These are phyloP conservation scores for Trifolium pratense DNA, from an alignment of 306 rosid genomes.

Conservation along the genomic window DNA sequence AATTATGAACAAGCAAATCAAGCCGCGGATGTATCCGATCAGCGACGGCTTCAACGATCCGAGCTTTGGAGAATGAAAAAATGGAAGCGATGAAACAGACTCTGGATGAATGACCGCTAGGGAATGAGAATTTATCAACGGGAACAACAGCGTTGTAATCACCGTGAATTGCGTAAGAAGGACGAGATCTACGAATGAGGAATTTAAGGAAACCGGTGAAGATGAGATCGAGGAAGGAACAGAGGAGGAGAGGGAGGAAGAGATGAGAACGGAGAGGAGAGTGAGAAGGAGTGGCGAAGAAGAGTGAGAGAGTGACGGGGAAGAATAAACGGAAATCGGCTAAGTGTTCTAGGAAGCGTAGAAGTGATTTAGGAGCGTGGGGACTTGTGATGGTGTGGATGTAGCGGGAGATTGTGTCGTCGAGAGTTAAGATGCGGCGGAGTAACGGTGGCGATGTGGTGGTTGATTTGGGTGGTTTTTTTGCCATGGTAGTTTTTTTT, in stretches of 20 bases:
- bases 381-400: slow-evolving; percentile 53
- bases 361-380: slow-evolving; percentile 47
- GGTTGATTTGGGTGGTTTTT: slow-evolving; percentile 25
- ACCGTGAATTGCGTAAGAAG: slow-evolving; percentile 54
- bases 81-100: slow-evolving; percentile 72
- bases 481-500: slow-evolving; percentile 45
- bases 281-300: slow-evolving; percentile 45
- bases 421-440: slow-evolving; percentile 46
- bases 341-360: slow-evolving; percentile 60
- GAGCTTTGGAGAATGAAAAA: slow-evolving; percentile 45
- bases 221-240: slow-evolving; percentile 72
- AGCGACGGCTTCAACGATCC: slow-evolving; percentile 31
- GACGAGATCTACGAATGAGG: slow-evolving; percentile 68
- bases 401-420: slow-evolving; percentile 47
- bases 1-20: slow-evolving; percentile 20
- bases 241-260: slow-evolving; percentile 60
- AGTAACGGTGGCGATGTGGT: slow-evolving; percentile 38
- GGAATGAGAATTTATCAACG: slow-evolving; percentile 75
- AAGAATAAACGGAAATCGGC: slow-evolving; percentile 77
- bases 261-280: slow-evolving; percentile 50
- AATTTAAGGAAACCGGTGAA: slow-evolving; percentile 59
- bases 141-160: slow-evolving; percentile 62
- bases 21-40: slow-evolving; percentile 38
- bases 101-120: slow-evolving; percentile 79
- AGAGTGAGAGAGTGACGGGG: slow-evolving; percentile 61